A percentile compares a stretch with the other conserved stretches of the same genome.
These are phyloP conservation scores for Quercus engelmannii DNA, from an alignment of 306 rosid genomes.

Conservation along the genomic window DNA sequence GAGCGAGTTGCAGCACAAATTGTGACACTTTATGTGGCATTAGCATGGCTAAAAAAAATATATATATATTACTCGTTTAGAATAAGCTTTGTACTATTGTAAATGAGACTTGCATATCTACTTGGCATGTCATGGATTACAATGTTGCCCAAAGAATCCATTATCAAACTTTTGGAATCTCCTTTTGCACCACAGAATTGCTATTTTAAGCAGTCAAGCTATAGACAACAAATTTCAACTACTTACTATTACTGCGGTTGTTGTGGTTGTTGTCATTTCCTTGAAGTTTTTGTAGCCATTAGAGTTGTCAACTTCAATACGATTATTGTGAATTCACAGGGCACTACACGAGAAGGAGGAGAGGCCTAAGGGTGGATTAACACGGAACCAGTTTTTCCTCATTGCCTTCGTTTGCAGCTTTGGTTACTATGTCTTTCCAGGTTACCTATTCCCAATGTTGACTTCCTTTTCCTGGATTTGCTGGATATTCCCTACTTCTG, in stretches of 20 bases:
- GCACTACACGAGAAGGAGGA: constrained; percentile 74
- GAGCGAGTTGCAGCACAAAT: accelerated
- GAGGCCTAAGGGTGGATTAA: constrained; percentile 49
- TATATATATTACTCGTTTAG: too few relatives aligned
- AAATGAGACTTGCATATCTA: too few relatives aligned
- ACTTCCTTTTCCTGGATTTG: constrained; percentile 74
- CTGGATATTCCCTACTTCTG: constrained; percentile 70
- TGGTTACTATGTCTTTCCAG: constrained; percentile 72
- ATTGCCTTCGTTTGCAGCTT: constrained; percentile 64
- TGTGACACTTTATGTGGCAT: too few relatives aligned
- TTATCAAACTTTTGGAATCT: too few relatives aligned
- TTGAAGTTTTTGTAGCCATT: background rate
- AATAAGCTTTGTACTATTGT: too few relatives aligned
- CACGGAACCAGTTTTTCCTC: constrained; percentile 71
- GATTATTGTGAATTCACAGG: constrained; percentile 27
- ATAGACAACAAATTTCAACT: background rate
- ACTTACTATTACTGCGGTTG: background rate
- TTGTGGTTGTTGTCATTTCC: background rate
- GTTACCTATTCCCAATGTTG: constrained; percentile 71
- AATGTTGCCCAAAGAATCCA: too few relatives aligned
- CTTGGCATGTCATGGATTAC: too few relatives aligned
- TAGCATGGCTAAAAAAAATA: too few relatives aligned
- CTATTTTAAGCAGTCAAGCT: too few relatives aligned
- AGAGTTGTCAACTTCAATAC: background rate
- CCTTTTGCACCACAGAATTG: too few relatives aligned